Evolutionary conservation across 306 rosid species (phyloP).

Genomic region (Lathyrus sativus): DNA sequence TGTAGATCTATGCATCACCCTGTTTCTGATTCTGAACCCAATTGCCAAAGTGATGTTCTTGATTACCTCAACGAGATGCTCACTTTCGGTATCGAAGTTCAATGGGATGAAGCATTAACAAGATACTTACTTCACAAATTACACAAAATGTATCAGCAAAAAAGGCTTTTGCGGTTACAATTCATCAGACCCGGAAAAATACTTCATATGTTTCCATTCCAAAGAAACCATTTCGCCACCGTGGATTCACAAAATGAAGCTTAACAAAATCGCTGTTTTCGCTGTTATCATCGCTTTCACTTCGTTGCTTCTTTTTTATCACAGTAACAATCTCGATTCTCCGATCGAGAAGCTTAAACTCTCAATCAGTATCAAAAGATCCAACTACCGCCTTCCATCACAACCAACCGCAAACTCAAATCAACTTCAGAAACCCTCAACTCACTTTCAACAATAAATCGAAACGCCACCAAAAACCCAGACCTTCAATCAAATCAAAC

Average conservation of each 20-base stretch:
- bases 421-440: too few species aligned
- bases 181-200: constrained; percentile 52
- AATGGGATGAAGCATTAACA: constrained; percentile 66
- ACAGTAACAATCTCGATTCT: constrained; percentile 35
- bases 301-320: constrained; percentile 47
- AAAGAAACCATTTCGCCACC: constrained; percentile 45
- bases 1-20: constrained; percentile 57
- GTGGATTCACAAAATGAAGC: constrained; percentile 51
- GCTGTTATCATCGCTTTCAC: constrained; percentile 43
- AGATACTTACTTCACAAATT: constrained; percentile 62
- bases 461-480: too few species aligned
- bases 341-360: constrained; percentile 47
- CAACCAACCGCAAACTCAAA: too few species aligned
- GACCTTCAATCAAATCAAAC: too few species aligned
- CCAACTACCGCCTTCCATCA: constrained; percentile 74
- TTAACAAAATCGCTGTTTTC: constrained; percentile 43
- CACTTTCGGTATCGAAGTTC: constrained; percentile 51
- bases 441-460: too few species aligned
- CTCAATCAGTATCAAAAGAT: constrained; percentile 40
- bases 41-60: constrained; percentile 69
- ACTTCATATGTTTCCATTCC: constrained; percentile 59
- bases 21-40: constrained; percentile 38
- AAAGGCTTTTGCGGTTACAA: constrained; percentile 79
- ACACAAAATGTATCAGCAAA: constrained; percentile 49
- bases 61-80: constrained; percentile 55